phyloP scores from a whole-genome alignment of 1,139 yeast species.

The Candida dubliniensis region DNA sequence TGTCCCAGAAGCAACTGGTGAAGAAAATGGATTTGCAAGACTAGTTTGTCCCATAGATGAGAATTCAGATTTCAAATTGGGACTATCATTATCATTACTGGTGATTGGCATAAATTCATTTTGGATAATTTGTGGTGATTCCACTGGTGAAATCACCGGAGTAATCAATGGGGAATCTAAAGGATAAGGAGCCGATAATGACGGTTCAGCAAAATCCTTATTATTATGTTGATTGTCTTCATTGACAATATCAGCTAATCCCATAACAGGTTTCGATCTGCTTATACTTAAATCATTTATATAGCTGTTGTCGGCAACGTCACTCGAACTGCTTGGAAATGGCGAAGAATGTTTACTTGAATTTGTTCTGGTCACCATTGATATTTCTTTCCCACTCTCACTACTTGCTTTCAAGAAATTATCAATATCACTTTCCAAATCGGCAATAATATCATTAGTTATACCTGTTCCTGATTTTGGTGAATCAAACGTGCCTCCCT shows the following conservation, averaged over 20 bases:
- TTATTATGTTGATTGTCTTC: neutral
- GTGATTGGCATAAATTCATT: slow-evolving; percentile 9
- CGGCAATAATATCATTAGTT: slow-evolving; percentile 12
- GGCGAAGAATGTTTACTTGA: slow-evolving; percentile 2
- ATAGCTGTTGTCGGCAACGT: slow-evolving; percentile 3
- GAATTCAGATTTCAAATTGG: neutral
- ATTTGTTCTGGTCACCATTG: neutral
- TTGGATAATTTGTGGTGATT: slow-evolving; percentile 10
- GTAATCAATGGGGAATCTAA: slow-evolving; percentile 5
- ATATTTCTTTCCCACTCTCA: neutral
- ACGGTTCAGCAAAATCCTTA: neutral
- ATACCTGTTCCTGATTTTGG: slow-evolving; percentile 6
- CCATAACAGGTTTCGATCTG: slow-evolving; percentile 8
- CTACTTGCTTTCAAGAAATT: slow-evolving; percentile 11
- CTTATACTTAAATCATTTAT: slow-evolving; percentile 5
- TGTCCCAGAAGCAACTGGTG: neutral
- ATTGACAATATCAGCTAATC: slow-evolving; percentile 6
- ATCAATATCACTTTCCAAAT: slow-evolving; percentile 15
- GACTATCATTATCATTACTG: slow-evolving; percentile 3
- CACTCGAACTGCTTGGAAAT: slow-evolving; percentile 5
- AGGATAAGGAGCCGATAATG: slow-evolving; percentile 8
- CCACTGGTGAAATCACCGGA: slow-evolving; percentile 11
- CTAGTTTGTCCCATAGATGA: neutral
- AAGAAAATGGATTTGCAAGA: neutral
- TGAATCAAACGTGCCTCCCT: slow-evolving; percentile 2